Conservation (phyloP, 805 yeast species). For the Cyberlindnera japonica region DNA sequence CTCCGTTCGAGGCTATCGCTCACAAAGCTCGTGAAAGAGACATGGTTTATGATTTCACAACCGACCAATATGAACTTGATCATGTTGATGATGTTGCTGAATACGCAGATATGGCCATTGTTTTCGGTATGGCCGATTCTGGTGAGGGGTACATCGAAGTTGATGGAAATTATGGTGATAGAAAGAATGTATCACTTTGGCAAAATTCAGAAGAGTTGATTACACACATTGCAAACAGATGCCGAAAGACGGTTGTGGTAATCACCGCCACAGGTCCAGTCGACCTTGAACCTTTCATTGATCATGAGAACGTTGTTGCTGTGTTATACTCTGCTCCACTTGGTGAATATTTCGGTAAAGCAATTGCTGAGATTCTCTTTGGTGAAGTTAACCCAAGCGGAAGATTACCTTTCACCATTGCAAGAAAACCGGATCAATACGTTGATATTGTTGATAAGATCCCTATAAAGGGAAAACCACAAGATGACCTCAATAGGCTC, state of each 20-base stretch:
- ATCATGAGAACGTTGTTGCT: slow-evolving; percentile 54
- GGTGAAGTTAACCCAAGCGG: slow-evolving; percentile 66
- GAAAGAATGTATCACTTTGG: slow-evolving; percentile 52
- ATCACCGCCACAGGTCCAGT: slow-evolving; percentile 62
- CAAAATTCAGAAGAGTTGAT: slow-evolving; percentile 55
- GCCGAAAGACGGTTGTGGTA: slow-evolving; percentile 54
- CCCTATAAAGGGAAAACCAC: slow-evolving; percentile 34
- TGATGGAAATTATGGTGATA: slow-evolving; percentile 57
- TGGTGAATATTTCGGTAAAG: slow-evolving; percentile 54
- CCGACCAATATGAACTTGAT: slow-evolving; percentile 44
- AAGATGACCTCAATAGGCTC: slow-evolving; percentile 32
- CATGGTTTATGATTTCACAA: slow-evolving; percentile 41
- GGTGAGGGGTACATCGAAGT: slow-evolving; percentile 59
- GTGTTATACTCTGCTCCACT: slow-evolving; percentile 53
- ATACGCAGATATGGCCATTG: slow-evolving; percentile 49
- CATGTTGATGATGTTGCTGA: slow-evolving; percentile 43
- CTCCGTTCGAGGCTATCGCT: slow-evolving; percentile 55
- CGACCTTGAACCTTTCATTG: slow-evolving; percentile 52
- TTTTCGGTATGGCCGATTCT: slow-evolving; percentile 50
- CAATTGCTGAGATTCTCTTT: slow-evolving; percentile 53
- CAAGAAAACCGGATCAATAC: slow-evolving; percentile 46
- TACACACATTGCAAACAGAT: slow-evolving; percentile 42
- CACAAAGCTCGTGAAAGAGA: slow-evolving; percentile 43
- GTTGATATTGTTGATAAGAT: slow-evolving; percentile 42
- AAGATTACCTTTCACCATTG: slow-evolving; percentile 59